A percentile compares a stretch with the other conserved stretches of the same genome.
These are phyloP conservation scores for Posidonia oceanica DNA, from an alignment of 116 monocot genomes.

Conservation along the genomic window DNA sequence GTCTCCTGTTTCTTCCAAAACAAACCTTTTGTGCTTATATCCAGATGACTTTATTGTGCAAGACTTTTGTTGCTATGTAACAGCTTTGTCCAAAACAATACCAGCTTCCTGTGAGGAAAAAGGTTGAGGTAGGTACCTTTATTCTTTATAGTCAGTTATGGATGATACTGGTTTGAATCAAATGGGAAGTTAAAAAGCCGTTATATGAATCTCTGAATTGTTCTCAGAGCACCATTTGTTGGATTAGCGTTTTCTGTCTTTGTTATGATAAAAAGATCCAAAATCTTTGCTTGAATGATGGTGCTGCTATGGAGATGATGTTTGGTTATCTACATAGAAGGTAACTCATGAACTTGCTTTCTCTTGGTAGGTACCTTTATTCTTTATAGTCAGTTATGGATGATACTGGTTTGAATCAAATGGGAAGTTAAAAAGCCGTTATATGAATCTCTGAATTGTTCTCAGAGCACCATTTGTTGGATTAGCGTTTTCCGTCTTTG, in stretches of 20 bases:
- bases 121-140: conserved; percentile 46
- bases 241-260: conserved; percentile 2
- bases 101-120: conserved; percentile 19
- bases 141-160: not conserved
- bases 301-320: not conserved
- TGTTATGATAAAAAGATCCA: conserved; percentile 1
- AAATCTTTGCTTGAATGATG: conserved; percentile 5
- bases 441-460: conserved; percentile 3
- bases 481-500: conserved; percentile 1
- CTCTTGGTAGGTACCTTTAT: conserved; percentile 29
- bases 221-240: conserved; percentile 2
- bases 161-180: conserved; percentile 1
- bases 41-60: conserved; percentile 20
- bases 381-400: not conserved
- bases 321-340: conserved; percentile 1
- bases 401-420: conserved; percentile 1
- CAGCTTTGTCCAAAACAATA: conserved; percentile 44
- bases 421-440: not conserved
- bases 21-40: conserved; percentile 12
- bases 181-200: not conserved
- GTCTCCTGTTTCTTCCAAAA: conserved; percentile 17
- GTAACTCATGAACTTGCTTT: conserved; percentile 1
- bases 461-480: conserved; percentile 2
- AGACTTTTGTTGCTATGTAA: conserved; percentile 34
- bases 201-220: conserved; percentile 2